These are phyloP conservation scores for Astrephomene gubernaculifera DNA, from an alignment of 139 green algal species.

Conservation along the genomic window DNA sequence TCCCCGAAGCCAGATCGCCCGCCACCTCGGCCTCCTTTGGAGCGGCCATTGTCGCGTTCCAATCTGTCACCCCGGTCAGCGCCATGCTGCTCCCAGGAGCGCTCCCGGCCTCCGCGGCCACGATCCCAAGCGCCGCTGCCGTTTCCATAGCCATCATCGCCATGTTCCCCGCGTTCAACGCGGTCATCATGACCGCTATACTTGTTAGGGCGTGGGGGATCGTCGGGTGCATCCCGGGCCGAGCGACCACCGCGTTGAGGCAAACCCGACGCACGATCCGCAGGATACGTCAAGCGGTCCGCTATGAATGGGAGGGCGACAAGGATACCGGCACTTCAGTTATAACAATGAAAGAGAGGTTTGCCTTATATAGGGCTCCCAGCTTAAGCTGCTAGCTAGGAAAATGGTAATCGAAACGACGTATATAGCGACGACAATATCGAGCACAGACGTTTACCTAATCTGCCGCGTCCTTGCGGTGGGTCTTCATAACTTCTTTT, in stretches of 20 bases:
- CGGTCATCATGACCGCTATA: constrained; percentile 22
- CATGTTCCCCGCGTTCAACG: background rate
- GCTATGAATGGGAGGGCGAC: background rate
- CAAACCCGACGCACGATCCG: background rate
- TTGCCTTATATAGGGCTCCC: too few species aligned
- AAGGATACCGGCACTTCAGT: background rate
- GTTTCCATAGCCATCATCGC: background rate
- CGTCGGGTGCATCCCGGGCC: background rate
- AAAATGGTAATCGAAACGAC: background rate
- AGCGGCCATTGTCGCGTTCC: background rate
- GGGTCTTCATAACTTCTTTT: background rate
- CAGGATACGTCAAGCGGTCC: constrained; percentile 11
- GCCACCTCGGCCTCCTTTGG: background rate
- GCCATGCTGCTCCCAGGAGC: background rate
- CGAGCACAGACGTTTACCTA: background rate
- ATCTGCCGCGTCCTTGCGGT: background rate
- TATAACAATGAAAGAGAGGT: background rate
- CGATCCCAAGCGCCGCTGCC: background rate
- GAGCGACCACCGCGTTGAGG: background rate
- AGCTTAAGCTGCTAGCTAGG: too few species aligned
- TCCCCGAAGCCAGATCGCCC: background rate
- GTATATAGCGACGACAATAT: background rate
- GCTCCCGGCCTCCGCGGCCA: background rate
- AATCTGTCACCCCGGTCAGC: background rate
- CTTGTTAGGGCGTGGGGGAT: constrained; percentile 2